Evolutionary conservation across 2,329 filamentous ascomycete species (phyloP).

Genomic region (Xylariales sp.): DNA sequence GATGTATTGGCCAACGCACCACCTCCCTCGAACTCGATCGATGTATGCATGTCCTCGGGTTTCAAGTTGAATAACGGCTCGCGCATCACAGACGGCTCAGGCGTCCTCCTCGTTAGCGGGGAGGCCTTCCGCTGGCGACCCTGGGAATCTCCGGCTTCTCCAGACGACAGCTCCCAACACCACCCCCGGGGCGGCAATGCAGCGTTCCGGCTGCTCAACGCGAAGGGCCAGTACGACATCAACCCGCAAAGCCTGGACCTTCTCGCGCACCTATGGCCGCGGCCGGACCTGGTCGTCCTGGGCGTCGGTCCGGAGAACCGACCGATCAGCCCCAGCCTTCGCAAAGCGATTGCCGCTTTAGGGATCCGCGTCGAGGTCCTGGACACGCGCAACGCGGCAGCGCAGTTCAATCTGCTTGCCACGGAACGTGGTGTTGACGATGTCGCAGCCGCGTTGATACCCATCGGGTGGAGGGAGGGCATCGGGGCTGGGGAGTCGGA

Average conservation of each 20-base stretch:
- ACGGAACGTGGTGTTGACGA: constrained; percentile 84
- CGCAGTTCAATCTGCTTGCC: constrained; percentile 92
- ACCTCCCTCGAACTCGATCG: constrained; percentile 75
- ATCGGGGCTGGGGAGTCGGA: constrained; percentile 28
- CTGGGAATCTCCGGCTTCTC: constrained; percentile 46
- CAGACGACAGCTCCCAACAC: no score
- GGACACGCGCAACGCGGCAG: constrained; percentile 89
- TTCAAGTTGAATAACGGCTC: constrained; percentile 84
- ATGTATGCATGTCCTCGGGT: constrained; percentile 76
- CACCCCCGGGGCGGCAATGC: no score
- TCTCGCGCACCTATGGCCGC: constrained; percentile 76
- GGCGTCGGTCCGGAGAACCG: constrained; percentile 74
- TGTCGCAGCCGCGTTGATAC: constrained; percentile 83
- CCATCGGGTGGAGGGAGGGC: constrained; percentile 74
- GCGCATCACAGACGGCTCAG: constrained; percentile 63
- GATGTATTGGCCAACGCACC: constrained; percentile 76
- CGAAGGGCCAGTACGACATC: constrained; percentile 78
- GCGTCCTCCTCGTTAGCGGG: constrained; percentile 75
- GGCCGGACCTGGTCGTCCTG: constrained; percentile 87
- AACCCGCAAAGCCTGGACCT: constrained; percentile 67
- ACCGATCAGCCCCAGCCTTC: constrained; percentile 72
- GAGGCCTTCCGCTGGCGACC: constrained; percentile 89
- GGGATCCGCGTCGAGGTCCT: constrained; percentile 85
- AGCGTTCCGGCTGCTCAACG: constrained; percentile 56
- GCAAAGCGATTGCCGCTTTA: constrained; percentile 66